Evolutionary conservation across 495 filamentous ascomycete genomes (phyloP), one percentile per base, ranked within the genome.

Genomic region (Xylaria venustula): DNA sequence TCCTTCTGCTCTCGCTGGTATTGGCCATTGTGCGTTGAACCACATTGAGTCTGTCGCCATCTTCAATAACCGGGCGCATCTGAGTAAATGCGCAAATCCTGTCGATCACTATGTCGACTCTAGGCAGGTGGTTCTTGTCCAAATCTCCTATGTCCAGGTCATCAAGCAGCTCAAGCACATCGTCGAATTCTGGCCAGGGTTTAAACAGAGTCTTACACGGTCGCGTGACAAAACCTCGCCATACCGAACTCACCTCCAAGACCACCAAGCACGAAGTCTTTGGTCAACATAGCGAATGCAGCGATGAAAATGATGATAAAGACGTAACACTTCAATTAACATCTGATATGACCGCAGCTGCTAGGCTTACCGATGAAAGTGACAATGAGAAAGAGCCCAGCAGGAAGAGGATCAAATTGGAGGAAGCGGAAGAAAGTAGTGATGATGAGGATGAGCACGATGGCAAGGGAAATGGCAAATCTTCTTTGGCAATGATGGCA

Each of bases 221-320:
- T 23, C 58, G 58, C 6, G 42, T 61, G 11, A 44, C 58, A 44
- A 54, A 61, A 22, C 49, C 22, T 12, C 8, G 20, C 25, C 50
- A n/a, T 48, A 19, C 32, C 28, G 44, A 48, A 28, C 8, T 14
- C 19, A 26, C 58, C 7, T 30, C 50, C n/a, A 23, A 45, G 11
- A 7, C 30, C 36, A 11, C 3, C 3, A 47, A 48, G 17, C 6
- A 41, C 8, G n/a, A 40, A 47, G 20, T 3, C 25, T 7, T 41
- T 23, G 23, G 11, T 0, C 11, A 25, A 40, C 20, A 37, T 8
- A 54, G 42, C 14, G n/a, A 22, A 22, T 14, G 42, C 1, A 22
- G 37, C 0, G 28, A 54, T 15, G 32, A 46, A 12, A 12, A n/a
- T 20, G 28, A 46, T 19, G 15, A 28, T 12, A 17, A 20, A 48